phyloP scores from a whole-genome alignment of 805 yeast species.

The Starmerella cellae region DNA sequence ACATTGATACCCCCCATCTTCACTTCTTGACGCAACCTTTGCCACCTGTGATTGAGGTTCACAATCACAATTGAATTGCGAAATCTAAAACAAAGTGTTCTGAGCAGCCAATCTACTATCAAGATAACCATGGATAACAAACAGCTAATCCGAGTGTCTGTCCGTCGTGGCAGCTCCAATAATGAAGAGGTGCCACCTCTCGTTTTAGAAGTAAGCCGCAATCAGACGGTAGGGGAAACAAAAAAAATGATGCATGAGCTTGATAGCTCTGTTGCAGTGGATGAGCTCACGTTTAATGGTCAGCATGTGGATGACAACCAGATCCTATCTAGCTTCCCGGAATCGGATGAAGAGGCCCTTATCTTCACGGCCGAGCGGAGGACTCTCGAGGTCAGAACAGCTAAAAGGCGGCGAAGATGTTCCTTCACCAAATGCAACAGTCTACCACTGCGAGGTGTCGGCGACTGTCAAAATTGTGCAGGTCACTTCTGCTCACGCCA shows the following conservation, averaged over 20 bases:
- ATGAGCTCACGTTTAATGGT: slow-evolving; percentile 23
- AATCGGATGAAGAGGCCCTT: slow-evolving; percentile 23
- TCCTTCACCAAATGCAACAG: slow-evolving; percentile 47
- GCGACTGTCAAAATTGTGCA: slow-evolving; percentile 72
- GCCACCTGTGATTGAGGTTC: background rate
- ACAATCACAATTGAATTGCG: background rate
- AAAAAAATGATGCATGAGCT: slow-evolving; percentile 23
- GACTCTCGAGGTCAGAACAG: slow-evolving; percentile 23
- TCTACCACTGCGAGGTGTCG: slow-evolving; percentile 52
- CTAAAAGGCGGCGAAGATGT: slow-evolving; percentile 35
- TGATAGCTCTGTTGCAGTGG: slow-evolving; percentile 23
- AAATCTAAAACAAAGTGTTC: background rate
- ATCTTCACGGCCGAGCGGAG: slow-evolving; percentile 22
- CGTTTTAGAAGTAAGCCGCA: slow-evolving; percentile 21
- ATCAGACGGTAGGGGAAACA: slow-evolving; percentile 26
- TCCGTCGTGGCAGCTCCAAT: slow-evolving; percentile 14
- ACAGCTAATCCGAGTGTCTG: slow-evolving; percentile 20
- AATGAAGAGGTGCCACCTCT: slow-evolving; percentile 18
- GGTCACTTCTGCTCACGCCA: slow-evolving; percentile 82
- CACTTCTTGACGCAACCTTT: background rate
- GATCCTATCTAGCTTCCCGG: slow-evolving; percentile 23
- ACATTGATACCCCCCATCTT: background rate
- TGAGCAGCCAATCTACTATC: too few relatives aligned
- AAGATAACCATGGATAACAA: slow-evolving; percentile 10
- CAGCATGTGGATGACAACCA: slow-evolving; percentile 25